These are phyloP conservation scores for Paramecium caudatum DNA, from an alignment of 73 alveolate genomes.

Conservation along the genomic window DNA sequence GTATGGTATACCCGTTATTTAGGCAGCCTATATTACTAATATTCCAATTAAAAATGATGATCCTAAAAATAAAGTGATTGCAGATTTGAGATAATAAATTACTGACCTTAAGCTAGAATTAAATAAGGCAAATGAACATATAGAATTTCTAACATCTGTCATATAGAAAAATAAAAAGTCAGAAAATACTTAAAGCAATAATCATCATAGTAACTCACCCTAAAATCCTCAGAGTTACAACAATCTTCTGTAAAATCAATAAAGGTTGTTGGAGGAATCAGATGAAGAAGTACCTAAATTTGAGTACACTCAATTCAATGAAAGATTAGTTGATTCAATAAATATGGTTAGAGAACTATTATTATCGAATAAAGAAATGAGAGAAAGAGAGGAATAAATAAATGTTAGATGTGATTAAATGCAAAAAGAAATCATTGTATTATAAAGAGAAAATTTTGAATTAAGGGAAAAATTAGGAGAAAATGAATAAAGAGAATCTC, in stretches of 20 bases:
- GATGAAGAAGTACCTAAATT: slow-evolving; percentile 23
- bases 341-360: slow-evolving; percentile 75
- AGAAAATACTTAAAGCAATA: background rate
- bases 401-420: slow-evolving; percentile 28
- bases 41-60: slow-evolving; percentile 93
- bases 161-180: slow-evolving; percentile 35
- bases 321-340: slow-evolving; percentile 76
- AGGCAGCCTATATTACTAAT: slow-evolving; percentile 95
- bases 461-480: slow-evolving; percentile 63
- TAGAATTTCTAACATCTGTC: slow-evolving; percentile 56
- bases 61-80: slow-evolving; percentile 86
- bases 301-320: slow-evolving; percentile 64
- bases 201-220: background rate
- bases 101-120: slow-evolving; percentile 15
- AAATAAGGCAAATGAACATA: slow-evolving; percentile 72
- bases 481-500: slow-evolving; percentile 40
- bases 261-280: background rate
- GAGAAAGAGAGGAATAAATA: slow-evolving; percentile 63
- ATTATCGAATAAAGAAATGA: slow-evolving; percentile 68
- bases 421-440: slow-evolving; percentile 51
- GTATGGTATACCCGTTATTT: background rate
- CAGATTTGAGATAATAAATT: slow-evolving; percentile 78
- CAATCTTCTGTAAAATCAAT: background rate
- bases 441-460: slow-evolving; percentile 64
- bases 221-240: background rate